phyloP scores from a whole-genome alignment of 352 stramenopile genomes.

The Pythium pectinolyticum region DNA sequence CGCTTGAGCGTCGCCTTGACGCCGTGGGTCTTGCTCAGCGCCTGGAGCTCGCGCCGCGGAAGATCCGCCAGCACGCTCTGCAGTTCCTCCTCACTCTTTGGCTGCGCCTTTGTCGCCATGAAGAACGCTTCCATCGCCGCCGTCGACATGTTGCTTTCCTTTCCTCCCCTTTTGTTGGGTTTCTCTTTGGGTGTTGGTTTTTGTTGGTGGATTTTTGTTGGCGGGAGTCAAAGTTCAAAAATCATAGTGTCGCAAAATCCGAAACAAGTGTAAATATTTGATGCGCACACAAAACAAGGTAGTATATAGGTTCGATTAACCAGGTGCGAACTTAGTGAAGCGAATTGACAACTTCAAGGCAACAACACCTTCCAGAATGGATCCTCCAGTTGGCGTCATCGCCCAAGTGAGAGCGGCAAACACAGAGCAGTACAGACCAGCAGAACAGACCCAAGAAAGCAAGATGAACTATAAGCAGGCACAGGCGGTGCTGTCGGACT shows the following conservation, averaged over 20 bases:
- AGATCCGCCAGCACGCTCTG: constrained; percentile 16
- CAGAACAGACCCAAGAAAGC: too few relatives aligned
- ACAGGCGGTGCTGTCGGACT: constrained; percentile 53
- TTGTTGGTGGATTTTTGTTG: not conserved
- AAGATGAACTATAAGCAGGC: constrained; percentile 59
- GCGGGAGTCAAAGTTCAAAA: constrained; percentile 23
- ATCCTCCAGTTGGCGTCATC: not conserved
- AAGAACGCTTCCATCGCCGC: constrained; percentile 10
- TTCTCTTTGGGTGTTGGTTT: not conserved
- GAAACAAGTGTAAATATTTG: not conserved
- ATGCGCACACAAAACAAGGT: not conserved
- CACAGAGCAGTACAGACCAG: too few relatives aligned
- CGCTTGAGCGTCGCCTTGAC: constrained; percentile 30
- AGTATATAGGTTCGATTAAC: not conserved
- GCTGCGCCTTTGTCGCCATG: constrained; percentile 12
- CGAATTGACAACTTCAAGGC: constrained; percentile 1
- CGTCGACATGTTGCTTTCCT: not conserved
- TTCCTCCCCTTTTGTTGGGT: not conserved
- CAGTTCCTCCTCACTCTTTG: constrained; percentile 16
- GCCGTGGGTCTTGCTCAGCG: constrained; percentile 28
- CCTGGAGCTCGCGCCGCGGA: constrained; percentile 23
- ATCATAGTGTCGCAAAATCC: not conserved
- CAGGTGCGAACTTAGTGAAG: constrained; percentile 3
- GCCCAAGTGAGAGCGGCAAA: not conserved
- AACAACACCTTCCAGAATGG: not conserved